Percentiles rank a stretch among this genome's conserved stretches.
Evolutionary conservation across 495 filamentous ascomycete genomes (phyloP).

Genomic region (Choiromyces venosus): DNA sequence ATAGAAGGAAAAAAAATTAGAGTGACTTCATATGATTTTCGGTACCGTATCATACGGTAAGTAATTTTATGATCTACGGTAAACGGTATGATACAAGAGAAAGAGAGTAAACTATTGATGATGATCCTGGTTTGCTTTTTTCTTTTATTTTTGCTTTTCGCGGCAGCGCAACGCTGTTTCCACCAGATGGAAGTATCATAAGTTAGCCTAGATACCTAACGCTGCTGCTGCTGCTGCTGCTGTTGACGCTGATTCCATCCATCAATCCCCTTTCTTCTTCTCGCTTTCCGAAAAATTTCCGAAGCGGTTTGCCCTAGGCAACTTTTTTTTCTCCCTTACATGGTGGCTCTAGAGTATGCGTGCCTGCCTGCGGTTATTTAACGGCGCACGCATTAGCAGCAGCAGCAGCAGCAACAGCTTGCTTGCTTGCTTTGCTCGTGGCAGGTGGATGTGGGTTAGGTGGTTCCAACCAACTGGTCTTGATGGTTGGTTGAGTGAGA

Average conservation of each 20-base stretch:
- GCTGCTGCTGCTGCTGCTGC: neutral
- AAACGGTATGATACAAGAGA: neutral
- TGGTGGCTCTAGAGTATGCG: neutral
- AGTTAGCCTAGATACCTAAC: neutral
- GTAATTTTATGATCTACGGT: neutral
- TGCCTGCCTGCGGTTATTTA: neutral
- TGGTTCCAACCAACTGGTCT: neutral
- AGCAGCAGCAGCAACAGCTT: neutral
- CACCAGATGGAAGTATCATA: neutral
- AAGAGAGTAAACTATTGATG: neutral
- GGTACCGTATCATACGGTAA: neutral
- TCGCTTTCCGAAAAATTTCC: neutral
- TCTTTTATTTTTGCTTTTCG: neutral
- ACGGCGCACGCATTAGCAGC: neutral
- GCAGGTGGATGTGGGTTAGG: neutral
- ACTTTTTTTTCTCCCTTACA: constrained; percentile 7
- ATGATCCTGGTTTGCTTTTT: neutral
- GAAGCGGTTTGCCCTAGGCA: neutral
- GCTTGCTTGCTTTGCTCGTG: neutral
- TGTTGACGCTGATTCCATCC: too few species aligned
- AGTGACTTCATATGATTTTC: neutral
- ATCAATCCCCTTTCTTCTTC: neutral
- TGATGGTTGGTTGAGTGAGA: neutral
- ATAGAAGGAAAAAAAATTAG: too few species aligned
- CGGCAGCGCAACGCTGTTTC: neutral